Base-by-base conservation (phyloP, 2,329 filamentous ascomycete species). In the Sphaceloma murrayae region DNA sequence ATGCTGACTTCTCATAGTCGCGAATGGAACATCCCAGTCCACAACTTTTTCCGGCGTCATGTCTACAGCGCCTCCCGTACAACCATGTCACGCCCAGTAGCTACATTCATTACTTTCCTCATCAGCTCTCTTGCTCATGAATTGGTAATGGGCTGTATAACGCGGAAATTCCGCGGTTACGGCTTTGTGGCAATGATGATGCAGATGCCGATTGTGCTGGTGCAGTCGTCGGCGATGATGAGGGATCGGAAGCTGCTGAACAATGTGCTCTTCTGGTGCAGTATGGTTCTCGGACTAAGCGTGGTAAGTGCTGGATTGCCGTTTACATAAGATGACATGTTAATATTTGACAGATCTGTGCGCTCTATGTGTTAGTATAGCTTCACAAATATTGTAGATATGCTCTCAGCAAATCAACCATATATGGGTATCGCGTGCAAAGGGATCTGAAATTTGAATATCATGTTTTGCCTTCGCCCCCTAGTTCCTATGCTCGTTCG, bases 1-100 rank as follows among this genome's bases (percentile, higher is more conserved):
- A 14, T 4, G 5, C 33, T 88, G 81, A 8, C 19, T 38, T n/a
- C 10, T 14, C 4, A 3, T 22, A 38, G 30, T 22, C 78, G 87
- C 52, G 85, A 95, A 67, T 96, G 91, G 89, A 96, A 96, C 61
- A 78, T 94, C n/a, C 89, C 89, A 33, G 89, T 95, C 5, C 91
- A 96, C 66, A 83, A 88, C 58, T 98, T 95, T 67, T 82, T 96
- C 56, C 80, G 88, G 5, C 77, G 91, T 17, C 91, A 98, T 63
- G 89, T 98, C 51, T 98, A 96, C 65, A 82, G 78, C 46, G 87
- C 87, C 2, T 83, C 81, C 9, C 73, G 84, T 7, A 77, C 80
- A 9, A 78, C 82, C 53, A 80, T 93, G 55, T 88, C 85, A 14
- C 78, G 80, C 46, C 72, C 75, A 11, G 70, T 82, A 46, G 88